phyloP scores from a whole-genome alignment of 345 rosid genomes.

The Adansonia digitata region DNA sequence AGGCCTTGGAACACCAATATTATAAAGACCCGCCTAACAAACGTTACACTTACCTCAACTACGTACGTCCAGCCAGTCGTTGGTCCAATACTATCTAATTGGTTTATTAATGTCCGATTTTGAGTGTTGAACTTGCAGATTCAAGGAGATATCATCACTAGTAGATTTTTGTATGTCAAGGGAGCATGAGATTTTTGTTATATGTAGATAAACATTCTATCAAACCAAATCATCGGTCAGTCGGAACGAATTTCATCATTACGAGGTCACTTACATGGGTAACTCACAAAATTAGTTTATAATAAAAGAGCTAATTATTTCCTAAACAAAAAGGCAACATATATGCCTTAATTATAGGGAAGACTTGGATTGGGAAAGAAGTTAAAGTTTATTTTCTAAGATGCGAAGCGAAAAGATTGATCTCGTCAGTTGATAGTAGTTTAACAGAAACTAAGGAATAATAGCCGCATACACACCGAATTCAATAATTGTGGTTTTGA shows the following conservation, averaged over 20 bases:
- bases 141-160: background rate
- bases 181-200: background rate
- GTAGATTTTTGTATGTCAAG: no score
- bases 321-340: background rate
- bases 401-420: background rate
- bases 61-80: slow-evolving; percentile 1
- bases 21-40: background rate
- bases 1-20: background rate
- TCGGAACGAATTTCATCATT: background rate
- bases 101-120: background rate
- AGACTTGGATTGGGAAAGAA: background rate
- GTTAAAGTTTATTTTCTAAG: background rate
- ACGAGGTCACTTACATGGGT: background rate
- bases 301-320: background rate
- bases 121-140: background rate
- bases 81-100: background rate
- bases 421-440: background rate
- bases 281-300: background rate
- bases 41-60: background rate
- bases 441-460: background rate
- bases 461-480: no score
- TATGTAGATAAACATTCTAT: background rate
- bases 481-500: background rate
- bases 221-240: background rate
- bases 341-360: background rate